Evolutionary conservation across 2,329 filamentous ascomycete species (phyloP), one percentile per base, ranked within the genome.

Genomic region (Exophiala sideris): DNA sequence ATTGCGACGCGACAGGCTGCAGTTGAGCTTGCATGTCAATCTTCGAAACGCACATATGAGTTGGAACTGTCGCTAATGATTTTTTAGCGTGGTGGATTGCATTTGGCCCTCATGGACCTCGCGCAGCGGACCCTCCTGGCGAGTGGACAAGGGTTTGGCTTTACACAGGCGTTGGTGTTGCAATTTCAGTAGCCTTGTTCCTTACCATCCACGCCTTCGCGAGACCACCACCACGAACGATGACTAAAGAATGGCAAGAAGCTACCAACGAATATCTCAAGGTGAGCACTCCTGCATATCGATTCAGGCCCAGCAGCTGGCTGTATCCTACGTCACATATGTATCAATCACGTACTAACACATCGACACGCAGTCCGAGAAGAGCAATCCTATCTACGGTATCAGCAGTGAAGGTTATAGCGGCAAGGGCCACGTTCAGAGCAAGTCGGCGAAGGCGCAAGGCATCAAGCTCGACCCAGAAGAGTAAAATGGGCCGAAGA

Each of bases 241-340:
- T 99, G 91, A 92, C 80, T 78, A 88, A 89, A 81, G 94, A 99
- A 77, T 97, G 88, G 84, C 90, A 99, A 79, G 91, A 97, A 80
- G 87, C 87, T 66, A 82, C 86, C 65, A 96, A 99, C 76, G 94
- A 96, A 79, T 94, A 88, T 75, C 81, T 96, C 73, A 91, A 85
- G 83, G 92, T 95, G 78, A 58, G 56, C 41, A 14, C 5, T 40
- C 21, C 42, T 11, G 2, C 14, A 20, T 10, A 32, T 3, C 9
- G n/a, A 41, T 41, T 9, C 21, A 12, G 9, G 18, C 21, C 4
- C 20, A n/a, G 41, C 41, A n/a, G 24, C 4, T 10, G 1, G 21
- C 41, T 29, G n/a, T 11, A 14, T 9, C 18, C 2, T 2, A n/a
- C 1, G 11, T 41, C 16, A 29, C 24, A 29, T 20, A 2, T 10